These are phyloP conservation scores for Calendula officinalis DNA, from an alignment of 129 eudicot species.

Conservation along the genomic window DNA sequence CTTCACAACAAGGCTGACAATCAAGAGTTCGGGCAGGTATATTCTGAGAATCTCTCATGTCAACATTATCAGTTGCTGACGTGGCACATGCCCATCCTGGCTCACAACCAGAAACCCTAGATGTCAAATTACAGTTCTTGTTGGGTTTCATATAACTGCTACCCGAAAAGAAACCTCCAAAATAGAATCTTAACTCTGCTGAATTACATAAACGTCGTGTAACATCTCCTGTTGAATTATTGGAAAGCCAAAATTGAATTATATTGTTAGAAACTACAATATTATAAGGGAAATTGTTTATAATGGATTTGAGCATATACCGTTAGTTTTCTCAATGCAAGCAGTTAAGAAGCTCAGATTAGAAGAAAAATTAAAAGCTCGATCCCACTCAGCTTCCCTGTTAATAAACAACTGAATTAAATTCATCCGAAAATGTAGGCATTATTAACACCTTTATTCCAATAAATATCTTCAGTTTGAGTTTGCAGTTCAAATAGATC, in stretches of 20 bases:
- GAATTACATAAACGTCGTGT: slow-evolving; percentile 63
- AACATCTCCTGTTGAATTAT: slow-evolving; percentile 50
- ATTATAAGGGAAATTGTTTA: neutral
- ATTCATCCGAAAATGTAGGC: slow-evolving; percentile 1
- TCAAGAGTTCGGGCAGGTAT: slow-evolving; percentile 70
- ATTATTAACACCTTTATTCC: neutral
- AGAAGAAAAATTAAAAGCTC: slow-evolving; percentile 66
- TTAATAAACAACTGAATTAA: slow-evolving; percentile 15
- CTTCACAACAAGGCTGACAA: slow-evolving; percentile 83
- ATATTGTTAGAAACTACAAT: neutral
- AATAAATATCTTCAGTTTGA: neutral
- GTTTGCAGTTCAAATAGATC: slow-evolving; percentile 2
- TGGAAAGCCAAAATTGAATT: neutral
- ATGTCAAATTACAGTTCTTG: slow-evolving; percentile 73
- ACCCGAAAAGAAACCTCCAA: slow-evolving; percentile 41
- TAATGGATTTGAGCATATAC: slow-evolving; percentile 29
- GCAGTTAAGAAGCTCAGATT: slow-evolving; percentile 58
- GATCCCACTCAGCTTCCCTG: slow-evolving; percentile 75
- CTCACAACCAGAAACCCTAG: slow-evolving; percentile 86
- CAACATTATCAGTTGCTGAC: slow-evolving; percentile 30
- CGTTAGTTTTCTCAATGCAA: slow-evolving; percentile 63
- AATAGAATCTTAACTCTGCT: slow-evolving; percentile 71
- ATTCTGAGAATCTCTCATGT: slow-evolving; percentile 44
- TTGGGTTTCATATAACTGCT: slow-evolving; percentile 45
- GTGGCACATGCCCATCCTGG: slow-evolving; percentile 95